Evolutionary conservation across 2,329 filamentous ascomycete species (phyloP).

Genomic region (Cladosporium colombiae): DNA sequence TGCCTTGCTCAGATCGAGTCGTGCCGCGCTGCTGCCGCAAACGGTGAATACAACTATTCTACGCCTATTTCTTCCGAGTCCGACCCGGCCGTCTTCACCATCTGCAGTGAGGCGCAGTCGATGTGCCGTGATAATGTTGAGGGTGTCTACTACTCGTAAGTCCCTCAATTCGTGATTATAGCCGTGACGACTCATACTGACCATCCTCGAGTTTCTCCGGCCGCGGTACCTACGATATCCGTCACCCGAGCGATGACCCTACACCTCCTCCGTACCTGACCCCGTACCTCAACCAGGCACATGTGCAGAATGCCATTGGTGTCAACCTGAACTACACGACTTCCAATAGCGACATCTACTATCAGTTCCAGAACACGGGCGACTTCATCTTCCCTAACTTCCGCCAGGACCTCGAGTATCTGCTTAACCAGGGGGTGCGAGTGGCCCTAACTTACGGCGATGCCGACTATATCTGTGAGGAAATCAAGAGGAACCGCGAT

Average conservation of each 20-base stretch:
- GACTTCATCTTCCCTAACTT: conserved; percentile 67
- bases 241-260: conserved; percentile 56
- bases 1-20: conserved; percentile 52
- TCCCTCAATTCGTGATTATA: conserved; percentile 37
- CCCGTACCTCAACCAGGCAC: conserved; percentile 62
- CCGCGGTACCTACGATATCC: conserved; percentile 63
- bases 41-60: conserved; percentile 32
- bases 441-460: conserved; percentile 45
- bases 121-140: conserved; percentile 61
- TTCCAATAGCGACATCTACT: conserved; percentile 53
- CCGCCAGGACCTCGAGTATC: conserved; percentile 44
- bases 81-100: conserved; percentile 24
- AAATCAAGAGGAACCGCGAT: too few relatives aligned
- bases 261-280: conserved; percentile 63
- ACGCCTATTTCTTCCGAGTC: conserved; percentile 17
- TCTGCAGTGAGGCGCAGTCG: conserved; percentile 57
- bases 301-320: conserved; percentile 59
- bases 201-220: conserved; percentile 43
- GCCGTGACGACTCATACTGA: conserved; percentile 39
- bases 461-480: conserved; percentile 39
- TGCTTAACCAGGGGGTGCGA: conserved; percentile 42
- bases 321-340: conserved; percentile 59
- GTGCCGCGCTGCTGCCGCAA: conserved; percentile 51
- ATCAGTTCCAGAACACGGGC: conserved; percentile 54
- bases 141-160: conserved; percentile 55